phyloP scores from a whole-genome alignment of 75 land plant genomes.

The Sequoia sempervirens region DNA sequence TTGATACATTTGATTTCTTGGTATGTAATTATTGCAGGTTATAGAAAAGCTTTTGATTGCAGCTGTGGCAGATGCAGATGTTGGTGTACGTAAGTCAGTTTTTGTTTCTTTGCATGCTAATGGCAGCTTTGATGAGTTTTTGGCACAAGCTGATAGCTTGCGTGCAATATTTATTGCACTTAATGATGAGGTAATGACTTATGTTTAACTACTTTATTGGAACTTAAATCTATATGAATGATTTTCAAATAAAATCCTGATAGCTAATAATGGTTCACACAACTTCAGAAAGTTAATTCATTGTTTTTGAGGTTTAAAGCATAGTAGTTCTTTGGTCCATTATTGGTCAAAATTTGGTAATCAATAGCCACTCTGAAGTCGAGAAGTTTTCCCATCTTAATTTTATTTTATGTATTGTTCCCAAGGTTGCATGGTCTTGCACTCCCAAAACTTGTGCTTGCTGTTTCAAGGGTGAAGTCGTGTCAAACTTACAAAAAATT shows the following conservation, averaged over 20 bases:
- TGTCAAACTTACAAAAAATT: no score
- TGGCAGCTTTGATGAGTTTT: constrained; percentile 79
- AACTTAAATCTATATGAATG: neutral
- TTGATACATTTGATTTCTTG: neutral
- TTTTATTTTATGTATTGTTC: neutral
- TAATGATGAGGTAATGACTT: constrained; percentile 81
- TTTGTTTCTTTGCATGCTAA: constrained; percentile 68
- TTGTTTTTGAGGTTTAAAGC: neutral
- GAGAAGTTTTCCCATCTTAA: neutral
- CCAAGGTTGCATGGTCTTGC: neutral
- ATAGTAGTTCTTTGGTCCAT: neutral
- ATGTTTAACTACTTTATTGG: neutral
- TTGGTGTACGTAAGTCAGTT: constrained; percentile 73
- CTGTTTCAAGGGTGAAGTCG: no score
- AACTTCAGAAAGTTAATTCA: neutral
- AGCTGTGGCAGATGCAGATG: constrained; percentile 97
- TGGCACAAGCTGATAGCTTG: constrained; percentile 94
- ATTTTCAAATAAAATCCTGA: neutral
- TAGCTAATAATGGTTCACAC: neutral
- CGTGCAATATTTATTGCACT: constrained; percentile 90
- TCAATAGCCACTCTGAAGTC: neutral
- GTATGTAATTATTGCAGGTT: constrained; percentile 46
- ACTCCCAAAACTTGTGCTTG: neutral
- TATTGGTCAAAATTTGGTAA: neutral
- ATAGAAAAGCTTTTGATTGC: constrained; percentile 93